Base-by-base conservation (phyloP, 2,329 filamentous ascomycete genomes). In the Sclerotinia borealis region DNA sequence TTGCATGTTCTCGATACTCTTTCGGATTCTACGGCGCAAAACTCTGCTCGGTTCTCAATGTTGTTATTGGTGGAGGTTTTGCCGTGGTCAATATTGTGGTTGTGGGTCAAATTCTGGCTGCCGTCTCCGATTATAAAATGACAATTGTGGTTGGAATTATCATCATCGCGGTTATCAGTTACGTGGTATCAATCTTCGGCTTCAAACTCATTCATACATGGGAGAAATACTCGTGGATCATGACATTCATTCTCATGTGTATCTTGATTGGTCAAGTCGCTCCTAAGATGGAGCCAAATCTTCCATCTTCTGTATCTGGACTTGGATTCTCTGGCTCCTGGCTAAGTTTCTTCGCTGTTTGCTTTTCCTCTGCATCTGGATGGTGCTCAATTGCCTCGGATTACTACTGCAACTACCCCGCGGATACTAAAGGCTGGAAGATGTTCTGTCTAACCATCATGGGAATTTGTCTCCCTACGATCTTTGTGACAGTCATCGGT, bases 1-100 rank as follows among this genome's bases (percentile, higher is more conserved):
- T 81, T 54, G 69, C 71, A 73, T 75, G 78, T 36, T 76, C 77
- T 55, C 73, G 79, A 56, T 80, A 79, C 67, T 78, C 77, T n/a
- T 79, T 81, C 64, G 79, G 79, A n/a, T 81, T 79, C 76, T 81
- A 75, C 65, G 79, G 79, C 19, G 79, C 79, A 59, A 81, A 81
- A 67, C 70, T 81, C 61, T 76, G 79, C 61, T 79, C 78, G 5
- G 70, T 77, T 2, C 75, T 81, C 50, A 81, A 81, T 54, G 77
- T 78, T 34, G 72, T 81, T 36, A 75, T 79, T 54, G 78, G 80
- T 66, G 73, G 79, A 37, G 72, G 72, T 10, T 73, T 72, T 50
- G 69, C 77, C 8, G 74, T 76, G 1, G 76, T 81, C 49, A 81
- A 81, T 51, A 77, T 78, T 36, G 77, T 81, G 13, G 76, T 80